Percentiles rank a stretch among this genome's conserved stretches.
Evolutionary conservation across 305 asterid species (phyloP).

Genomic region (Rubia balearica): DNA sequence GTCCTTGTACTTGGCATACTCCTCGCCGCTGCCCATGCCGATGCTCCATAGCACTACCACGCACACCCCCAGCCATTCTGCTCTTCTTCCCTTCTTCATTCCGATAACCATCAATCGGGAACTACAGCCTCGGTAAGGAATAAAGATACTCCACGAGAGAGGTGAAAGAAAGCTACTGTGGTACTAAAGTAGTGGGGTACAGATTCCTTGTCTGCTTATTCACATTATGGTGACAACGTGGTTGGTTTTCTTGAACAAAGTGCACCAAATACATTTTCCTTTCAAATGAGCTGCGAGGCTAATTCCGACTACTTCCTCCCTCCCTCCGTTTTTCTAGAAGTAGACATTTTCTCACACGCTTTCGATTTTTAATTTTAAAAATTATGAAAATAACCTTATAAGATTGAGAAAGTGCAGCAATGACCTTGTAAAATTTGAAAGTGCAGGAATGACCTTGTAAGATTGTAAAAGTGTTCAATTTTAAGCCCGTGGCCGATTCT

Average conservation of each 20-base stretch:
- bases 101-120: not conserved
- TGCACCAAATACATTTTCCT: not conserved
- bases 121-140: not conserved
- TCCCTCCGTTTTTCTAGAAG: no score
- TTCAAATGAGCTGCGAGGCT: no score
- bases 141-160: not conserved
- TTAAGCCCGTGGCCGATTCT: no score
- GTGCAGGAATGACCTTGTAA: no score
- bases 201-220: conserved; percentile 1
- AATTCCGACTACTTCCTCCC: no score
- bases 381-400: no score
- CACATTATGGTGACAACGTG: not conserved
- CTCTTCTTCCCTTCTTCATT: not conserved
- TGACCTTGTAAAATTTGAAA: no score
- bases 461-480: no score
- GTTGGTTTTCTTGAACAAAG: not conserved
- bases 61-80: conserved; percentile 31
- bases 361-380: no score
- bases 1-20: conserved; percentile 56
- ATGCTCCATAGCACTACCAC: conserved; percentile 36
- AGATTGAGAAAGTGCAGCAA: no score
- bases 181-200: not conserved
- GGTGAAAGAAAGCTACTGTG: not conserved
- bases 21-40: conserved; percentile 30
- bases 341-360: no score